These are phyloP conservation scores for Hymenotorrendiella dingleyae DNA, from an alignment of 2,329 filamentous ascomycete species.

Conservation along the genomic window DNA sequence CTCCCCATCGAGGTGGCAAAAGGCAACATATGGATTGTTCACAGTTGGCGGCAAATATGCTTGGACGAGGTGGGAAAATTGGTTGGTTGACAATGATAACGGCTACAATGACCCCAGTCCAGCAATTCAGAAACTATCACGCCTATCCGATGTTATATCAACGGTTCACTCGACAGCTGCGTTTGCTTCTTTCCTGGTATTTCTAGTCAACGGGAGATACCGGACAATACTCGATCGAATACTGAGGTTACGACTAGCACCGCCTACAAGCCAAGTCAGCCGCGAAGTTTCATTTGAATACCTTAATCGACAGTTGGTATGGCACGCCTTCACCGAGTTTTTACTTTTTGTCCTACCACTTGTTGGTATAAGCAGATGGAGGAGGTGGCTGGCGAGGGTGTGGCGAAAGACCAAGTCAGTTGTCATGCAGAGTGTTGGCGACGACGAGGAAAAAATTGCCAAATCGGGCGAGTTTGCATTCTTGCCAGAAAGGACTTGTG, in stretches of 20 bases:
- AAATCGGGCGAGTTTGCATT: constrained; percentile 73
- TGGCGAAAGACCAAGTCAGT: constrained; percentile 75
- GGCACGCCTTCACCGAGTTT: constrained; percentile 99
- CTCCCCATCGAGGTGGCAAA: constrained; percentile 75
- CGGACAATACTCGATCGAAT: constrained; percentile 83
- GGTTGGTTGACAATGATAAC: constrained; percentile 70
- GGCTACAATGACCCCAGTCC: constrained; percentile 60
- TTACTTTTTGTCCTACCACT: constrained; percentile 94
- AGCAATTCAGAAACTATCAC: constrained; percentile 51
- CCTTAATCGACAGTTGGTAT: constrained; percentile 92
- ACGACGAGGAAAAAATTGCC: constrained; percentile 44
- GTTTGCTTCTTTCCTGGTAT: constrained; percentile 81
- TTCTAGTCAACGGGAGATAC: constrained; percentile 85
- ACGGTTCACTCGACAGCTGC: constrained; percentile 76
- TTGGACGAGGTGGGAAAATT: constrained; percentile 89
- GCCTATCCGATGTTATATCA: constrained; percentile 61
- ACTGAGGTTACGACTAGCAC: constrained; percentile 76
- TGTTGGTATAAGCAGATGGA: constrained; percentile 91
- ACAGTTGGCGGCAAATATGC: constrained; percentile 85
- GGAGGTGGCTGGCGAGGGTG: constrained; percentile 78
- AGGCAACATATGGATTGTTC: constrained; percentile 73
- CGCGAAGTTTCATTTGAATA: constrained; percentile 97
- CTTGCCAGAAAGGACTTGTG: constrained; percentile 87
- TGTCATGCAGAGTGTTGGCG: constrained; percentile 50
- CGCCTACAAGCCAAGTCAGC: constrained; percentile 77